A percentile compares a stretch with the other conserved stretches of the same genome.
Conservation (phyloP, 2,329 filamentous ascomycete genomes). For the Triangularia verruculosa region DNA sequence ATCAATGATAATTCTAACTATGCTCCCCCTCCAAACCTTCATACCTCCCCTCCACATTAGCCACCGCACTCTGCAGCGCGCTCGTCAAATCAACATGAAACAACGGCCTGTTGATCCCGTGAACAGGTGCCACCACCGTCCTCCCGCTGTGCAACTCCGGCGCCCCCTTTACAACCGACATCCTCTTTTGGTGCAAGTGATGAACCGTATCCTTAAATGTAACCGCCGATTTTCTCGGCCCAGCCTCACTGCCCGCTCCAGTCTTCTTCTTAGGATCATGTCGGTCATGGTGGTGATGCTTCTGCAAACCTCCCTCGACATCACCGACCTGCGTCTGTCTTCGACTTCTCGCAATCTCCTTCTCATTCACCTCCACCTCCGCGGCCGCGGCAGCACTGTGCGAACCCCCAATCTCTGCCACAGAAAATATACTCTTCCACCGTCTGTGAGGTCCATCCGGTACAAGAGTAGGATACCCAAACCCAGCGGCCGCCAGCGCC, state of each 20-base stretch:
- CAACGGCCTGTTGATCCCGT: conserved; percentile 83
- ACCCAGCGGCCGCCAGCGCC: conserved; percentile 80
- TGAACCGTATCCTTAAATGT: conserved; percentile 15
- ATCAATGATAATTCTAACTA: not conserved
- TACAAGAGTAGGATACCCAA: conserved; percentile 70
- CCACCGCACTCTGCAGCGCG: conserved; percentile 81
- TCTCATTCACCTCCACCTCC: conserved; percentile 61
- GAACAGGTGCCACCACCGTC: conserved; percentile 70
- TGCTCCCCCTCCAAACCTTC: conserved; percentile 11
- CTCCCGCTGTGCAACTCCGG: conserved; percentile 24
- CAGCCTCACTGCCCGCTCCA: not conserved
- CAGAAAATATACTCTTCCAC: conserved; percentile 95
- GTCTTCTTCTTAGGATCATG: not conserved
- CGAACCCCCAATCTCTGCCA: conserved; percentile 75
- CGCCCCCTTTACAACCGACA: conserved; percentile 25
- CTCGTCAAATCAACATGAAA: conserved; percentile 93
- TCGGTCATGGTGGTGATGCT: not conserved
- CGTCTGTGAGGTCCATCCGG: conserved; percentile 55
- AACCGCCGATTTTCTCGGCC: not conserved
- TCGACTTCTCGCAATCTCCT: conserved; percentile 30
- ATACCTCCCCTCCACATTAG: conserved; percentile 63
- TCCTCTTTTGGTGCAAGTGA: not conserved
- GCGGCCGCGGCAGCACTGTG: conserved; percentile 67
- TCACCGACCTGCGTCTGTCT: conserved; percentile 15
- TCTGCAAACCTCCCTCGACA: conserved; percentile 9